Base-by-base conservation (phyloP, 352 stramenopile genomes). In the Globisporangium alternatum region DNA sequence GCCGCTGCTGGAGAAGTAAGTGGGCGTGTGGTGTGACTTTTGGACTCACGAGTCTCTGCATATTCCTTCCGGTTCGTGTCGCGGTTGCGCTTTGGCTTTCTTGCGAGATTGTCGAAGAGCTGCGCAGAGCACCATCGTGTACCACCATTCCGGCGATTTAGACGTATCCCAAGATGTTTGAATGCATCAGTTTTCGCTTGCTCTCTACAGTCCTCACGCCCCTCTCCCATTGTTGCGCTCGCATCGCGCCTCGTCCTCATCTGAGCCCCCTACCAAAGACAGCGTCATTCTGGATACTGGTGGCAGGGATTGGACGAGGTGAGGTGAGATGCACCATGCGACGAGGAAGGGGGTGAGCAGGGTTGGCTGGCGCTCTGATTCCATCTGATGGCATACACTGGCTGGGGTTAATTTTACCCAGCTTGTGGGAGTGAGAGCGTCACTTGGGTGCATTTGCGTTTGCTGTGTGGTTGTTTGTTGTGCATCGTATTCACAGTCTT, bases 1-100 rank as follows among this genome's bases (percentile, higher is more conserved):
- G 64, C 80, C 78, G 61, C 63, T 93, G 65, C 72, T 93, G 10
- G 52, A 74, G 39, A 80, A 83, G 80, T 83, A 73, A 66, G 60
- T 70, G 15, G 41, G 8, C 10, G 60, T 49, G 19, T 61, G 33
- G 12, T 55, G 51, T 35, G 12, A n/a, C 9, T 49, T 6, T 21
- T 22, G 25, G 51, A 56, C 51, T 56, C 28, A 2, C 19, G 30
- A 43, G 45, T 64, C 30, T 55, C 15, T 62, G 33, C 47, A 62
- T 49, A 44, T 63, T 39, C 13, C 10, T 17, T 43, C 19, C 28
- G 31, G 8, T 56, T 19, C 31, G 3, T 45, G 33, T 28, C 2
- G 28, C 19, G 9, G 1, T 7, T 12, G 35, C 22, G 22, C 33
- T 1, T 22, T 15, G 35, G 1, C n/a, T 48, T 21, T 30, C 52